These are phyloP conservation scores for Nannochloropsis granulata DNA, from an alignment of 108 stramenopile species.

Conservation along the genomic window DNA sequence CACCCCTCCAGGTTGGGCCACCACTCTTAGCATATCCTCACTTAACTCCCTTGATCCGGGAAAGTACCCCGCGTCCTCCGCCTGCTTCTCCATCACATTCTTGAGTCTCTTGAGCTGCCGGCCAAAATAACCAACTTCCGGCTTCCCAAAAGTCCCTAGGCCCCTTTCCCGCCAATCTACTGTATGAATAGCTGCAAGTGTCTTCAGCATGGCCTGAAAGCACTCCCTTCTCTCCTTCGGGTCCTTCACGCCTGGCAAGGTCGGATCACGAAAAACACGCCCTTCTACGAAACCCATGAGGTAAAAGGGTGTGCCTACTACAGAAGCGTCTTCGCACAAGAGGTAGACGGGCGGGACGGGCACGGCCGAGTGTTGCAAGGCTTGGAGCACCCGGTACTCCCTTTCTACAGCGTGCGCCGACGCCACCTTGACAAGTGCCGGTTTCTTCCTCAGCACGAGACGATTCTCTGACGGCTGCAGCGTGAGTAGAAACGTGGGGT, in stretches of 20 bases:
- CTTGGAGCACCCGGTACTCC: slow-evolving; percentile 70
- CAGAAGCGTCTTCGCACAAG: slow-evolving; percentile 55
- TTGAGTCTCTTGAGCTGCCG: slow-evolving; percentile 58
- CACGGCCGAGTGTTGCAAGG: slow-evolving; percentile 35
- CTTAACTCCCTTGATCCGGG: neutral
- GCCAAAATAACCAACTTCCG: slow-evolving; percentile 44
- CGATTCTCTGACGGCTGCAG: slow-evolving; percentile 18
- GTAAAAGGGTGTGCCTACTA: slow-evolving; percentile 89
- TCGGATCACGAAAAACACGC: slow-evolving; percentile 70
- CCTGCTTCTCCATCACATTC: slow-evolving; percentile 52
- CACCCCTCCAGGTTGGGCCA: neutral
- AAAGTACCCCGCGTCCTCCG: slow-evolving; percentile 11
- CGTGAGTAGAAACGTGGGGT: slow-evolving; percentile 74
- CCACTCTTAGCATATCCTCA: neutral
- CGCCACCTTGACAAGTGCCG: slow-evolving; percentile 55
- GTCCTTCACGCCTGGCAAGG: slow-evolving; percentile 46
- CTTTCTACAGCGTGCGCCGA: slow-evolving; percentile 90
- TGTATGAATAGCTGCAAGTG: slow-evolving; percentile 45
- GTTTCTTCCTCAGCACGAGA: slow-evolving; percentile 68
- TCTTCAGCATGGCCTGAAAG: slow-evolving; percentile 51
- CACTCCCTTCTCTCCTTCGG: slow-evolving; percentile 45
- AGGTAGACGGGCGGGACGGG: slow-evolving; percentile 63
- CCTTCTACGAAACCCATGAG: slow-evolving; percentile 82
- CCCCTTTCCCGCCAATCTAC: slow-evolving; percentile 39
- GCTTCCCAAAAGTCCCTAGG: slow-evolving; percentile 54